Evolutionary conservation across 202 grass and related monocot genomes (phyloP), one percentile per base, ranked within the genome.

Genomic region (Thinopyrum obtusiflorum): DNA sequence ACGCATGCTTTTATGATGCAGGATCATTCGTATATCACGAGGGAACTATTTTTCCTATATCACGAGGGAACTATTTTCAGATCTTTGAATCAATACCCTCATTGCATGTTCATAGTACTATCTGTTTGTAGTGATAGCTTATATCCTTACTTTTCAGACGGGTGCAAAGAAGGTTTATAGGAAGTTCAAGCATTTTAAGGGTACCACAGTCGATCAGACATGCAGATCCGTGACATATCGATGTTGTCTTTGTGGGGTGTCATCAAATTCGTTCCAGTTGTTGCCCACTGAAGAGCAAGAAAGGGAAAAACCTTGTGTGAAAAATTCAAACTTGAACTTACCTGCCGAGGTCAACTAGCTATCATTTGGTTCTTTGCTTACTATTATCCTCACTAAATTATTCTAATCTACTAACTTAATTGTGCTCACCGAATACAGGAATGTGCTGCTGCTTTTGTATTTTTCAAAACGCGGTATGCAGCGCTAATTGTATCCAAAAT

Each of bases 381-480:
- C 39, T n/a, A 40, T 69, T 53, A 62, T 64, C 7, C 2, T 69
- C 7, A 32, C 40, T 89, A 33, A 51, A 18, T 46, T 82, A 27
- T 32, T 83, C 11, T 74, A 80, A 49, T 29, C 14, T 81, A 70
- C 11, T 79, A 61, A 83, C 79, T 82, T 80, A 61, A 29, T 26
- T 89, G 14, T 84, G 70, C 2, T n/a, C 55, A 62, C 31, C 57
- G 57, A 67, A 68, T 13, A 79, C 87, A 98, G 96, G 93, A 91
- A 76, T 98, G 96, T 64, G 84, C 84, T 88, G 65, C 96, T 86
- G 93, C 93, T 80, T 95, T 96, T 80, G 82, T 98, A 49, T 98
- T 96, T 82, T 96, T 98, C 71, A 98, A 91, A 89, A 98, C 93
- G 55, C 90, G 96, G 42, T 98, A 96, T 89, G 93, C 89, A 49